Percentiles rank a stretch among this genome's conserved stretches.
These are phyloP conservation scores for Aspergillus avenaceus DNA, from an alignment of 495 filamentous ascomycete genomes.

Conservation along the genomic window DNA sequence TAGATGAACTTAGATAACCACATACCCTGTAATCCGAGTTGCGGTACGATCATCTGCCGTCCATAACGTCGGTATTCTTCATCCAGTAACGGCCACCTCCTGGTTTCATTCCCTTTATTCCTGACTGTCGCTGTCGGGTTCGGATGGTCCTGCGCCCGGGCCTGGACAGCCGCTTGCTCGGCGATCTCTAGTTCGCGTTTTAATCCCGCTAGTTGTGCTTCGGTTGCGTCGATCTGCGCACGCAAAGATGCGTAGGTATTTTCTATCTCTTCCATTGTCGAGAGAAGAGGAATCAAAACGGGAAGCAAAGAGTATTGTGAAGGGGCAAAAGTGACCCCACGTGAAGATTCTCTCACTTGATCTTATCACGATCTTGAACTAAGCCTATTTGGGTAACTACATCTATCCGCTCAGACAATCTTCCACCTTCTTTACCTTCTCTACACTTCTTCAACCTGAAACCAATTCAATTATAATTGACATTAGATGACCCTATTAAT, in stretches of 20 bases:
- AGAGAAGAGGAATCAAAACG: background rate
- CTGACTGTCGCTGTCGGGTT: background rate
- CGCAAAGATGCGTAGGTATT: conserved; percentile 35
- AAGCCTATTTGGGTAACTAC: background rate
- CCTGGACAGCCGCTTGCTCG: conserved; percentile 24
- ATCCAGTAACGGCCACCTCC: conserved; percentile 57
- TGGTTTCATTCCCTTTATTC: conserved; percentile 2
- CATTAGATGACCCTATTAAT: no score
- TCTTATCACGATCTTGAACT: background rate
- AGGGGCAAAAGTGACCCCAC: background rate
- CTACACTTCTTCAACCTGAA: no score
- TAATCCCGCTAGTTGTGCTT: conserved; percentile 31
- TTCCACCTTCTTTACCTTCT: no score
- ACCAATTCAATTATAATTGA: no score
- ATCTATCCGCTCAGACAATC: no score
- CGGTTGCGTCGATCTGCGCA: conserved; percentile 36
- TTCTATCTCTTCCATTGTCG: conserved; percentile 20
- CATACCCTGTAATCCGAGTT: conserved; percentile 73
- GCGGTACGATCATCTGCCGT: conserved; percentile 85
- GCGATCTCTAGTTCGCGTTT: conserved; percentile 34
- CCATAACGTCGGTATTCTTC: conserved; percentile 85
- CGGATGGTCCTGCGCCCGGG: conserved; percentile 1
- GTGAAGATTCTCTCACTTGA: background rate
- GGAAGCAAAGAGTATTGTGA: no score
- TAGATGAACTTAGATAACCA: background rate